phyloP scores from a whole-genome alignment of 2,329 filamentous ascomycete genomes.

The Paecilomyces sp. region DNA sequence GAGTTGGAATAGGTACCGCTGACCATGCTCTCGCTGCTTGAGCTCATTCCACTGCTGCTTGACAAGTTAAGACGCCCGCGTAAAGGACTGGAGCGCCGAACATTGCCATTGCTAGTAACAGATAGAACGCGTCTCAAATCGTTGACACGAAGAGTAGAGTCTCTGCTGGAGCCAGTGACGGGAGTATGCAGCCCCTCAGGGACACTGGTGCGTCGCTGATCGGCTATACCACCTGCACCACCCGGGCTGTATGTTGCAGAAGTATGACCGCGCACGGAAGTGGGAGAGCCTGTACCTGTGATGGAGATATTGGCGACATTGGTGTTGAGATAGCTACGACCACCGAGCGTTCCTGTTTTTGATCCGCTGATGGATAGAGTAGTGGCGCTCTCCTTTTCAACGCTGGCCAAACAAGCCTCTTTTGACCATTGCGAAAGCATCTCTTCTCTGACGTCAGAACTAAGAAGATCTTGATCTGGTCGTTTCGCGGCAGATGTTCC shows the following conservation, averaged over 20 bases:
- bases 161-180: conserved; percentile 31
- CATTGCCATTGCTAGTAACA: conserved; percentile 26
- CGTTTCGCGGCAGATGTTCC: conserved; percentile 27
- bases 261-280: conserved; percentile 11
- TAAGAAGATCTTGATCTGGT: conserved; percentile 50
- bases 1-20: conserved; percentile 31
- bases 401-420: conserved; percentile 61
- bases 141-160: conserved; percentile 41
- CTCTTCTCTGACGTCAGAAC: conserved; percentile 61
- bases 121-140: conserved; percentile 43
- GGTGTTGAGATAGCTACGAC: conserved; percentile 19
- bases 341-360: conserved; percentile 49
- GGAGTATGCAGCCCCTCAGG: conserved; percentile 28
- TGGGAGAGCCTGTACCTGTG: conserved; percentile 17
- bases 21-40: conserved; percentile 40
- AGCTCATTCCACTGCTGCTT: conserved; percentile 26
- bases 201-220: conserved; percentile 28
- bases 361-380: conserved; percentile 72
- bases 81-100: conserved; percentile 35
- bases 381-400: conserved; percentile 61
- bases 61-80: conserved; percentile 29
- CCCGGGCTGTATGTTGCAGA: conserved; percentile 12
- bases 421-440: conserved; percentile 76
- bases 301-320: conserved; percentile 27
- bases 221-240: conserved; percentile 20